Base-by-base conservation (phyloP, 192 early-diverging fungal genomes). In the Gaertneriomyces sp. region DNA sequence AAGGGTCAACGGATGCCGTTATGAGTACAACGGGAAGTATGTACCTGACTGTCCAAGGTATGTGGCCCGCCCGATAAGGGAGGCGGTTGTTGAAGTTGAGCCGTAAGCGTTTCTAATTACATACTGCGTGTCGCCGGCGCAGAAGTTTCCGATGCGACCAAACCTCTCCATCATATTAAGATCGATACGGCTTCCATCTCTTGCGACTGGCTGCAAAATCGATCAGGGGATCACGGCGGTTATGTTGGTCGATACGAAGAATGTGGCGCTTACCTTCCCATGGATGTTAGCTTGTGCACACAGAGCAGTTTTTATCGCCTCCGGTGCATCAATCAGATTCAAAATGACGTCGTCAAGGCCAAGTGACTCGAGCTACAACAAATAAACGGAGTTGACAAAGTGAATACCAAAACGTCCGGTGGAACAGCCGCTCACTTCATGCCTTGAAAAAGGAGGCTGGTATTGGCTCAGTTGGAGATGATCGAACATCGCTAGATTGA, bases 291-390 rank as follows among this genome's bases (percentile, higher is more conserved):
- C 75, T 54, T 80, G 71, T 40, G 80, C 61, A 61, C 92, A 92
- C 19, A 95, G 61, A 9, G 84, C 81, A 0, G 76, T 77, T 40
- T 91, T 58, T 4, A 95, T 73, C 4, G 81, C 68, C 0, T 75
- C 73, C 6, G 89, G 89, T 0, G 86, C 92, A 11, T 91, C 88
- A 4, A 98, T 45, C 44, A 87, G 79, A 71, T 95, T 88, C 40
- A 89, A 72, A 11, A 88, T 60, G 60, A 86, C 91, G 39, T 88
- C 81, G 42, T 91, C 89, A 61, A 98, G 89, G 2, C 91, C 91
- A 40, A 85, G 70, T 3, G 53, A 33, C 7, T 58, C 52, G 6
- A 96, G 50, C 70, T 88, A 67, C n/a, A 19, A 7, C 17, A 19
- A 12, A 19, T 14, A 38, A 11, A 12, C 4, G 11, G 11, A 49